Base-by-base conservation (phyloP, 2,329 filamentous ascomycete genomes). In the Cercospora sp. region DNA sequence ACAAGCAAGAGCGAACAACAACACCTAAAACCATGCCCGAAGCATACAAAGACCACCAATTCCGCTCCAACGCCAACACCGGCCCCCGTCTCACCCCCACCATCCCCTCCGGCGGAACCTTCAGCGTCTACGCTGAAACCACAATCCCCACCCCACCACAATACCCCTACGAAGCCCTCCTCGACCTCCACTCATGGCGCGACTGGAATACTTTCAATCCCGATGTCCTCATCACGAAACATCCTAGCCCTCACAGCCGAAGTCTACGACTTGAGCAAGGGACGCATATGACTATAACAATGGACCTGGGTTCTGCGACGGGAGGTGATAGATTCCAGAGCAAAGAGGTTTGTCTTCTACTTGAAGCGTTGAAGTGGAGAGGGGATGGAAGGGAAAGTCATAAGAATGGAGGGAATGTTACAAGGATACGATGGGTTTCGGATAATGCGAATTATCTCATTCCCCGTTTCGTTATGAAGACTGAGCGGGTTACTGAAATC, bases 401-500 rank as follows among this genome's bases (percentile, higher is more conserved):
- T 30, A 61, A 55, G 16, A 30, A 55, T 43, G 69, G 69, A n/a
- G 61, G 66, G 6, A 72, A 73, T 43, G 80, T 76, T 16, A 79
- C 76, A 55, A 66, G 74, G 10, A 68, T 78, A 66, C 64, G 79
- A 69, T 72, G 74, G 77, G 65, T 70, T 21, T 71, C 76, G 45
- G 77, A 78, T 62, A 77, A 78, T 62, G 74, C 74, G 8, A 72
- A 69, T 26, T 66, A 70, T 6, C 63, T 75, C 24, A 66, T 78
- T 9, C 76, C 77, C 0, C 71, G 70, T 1, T 77, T 77, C 51
- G 32, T 85, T 18, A 66, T 85, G 63, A 77, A 74, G 61, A 79
- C 80, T 32, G 82, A 85, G 71, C 75, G 82, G 10, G 81, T 83
- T n/a, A 82, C 84, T 69, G 83, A 85, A 75, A 75, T 85, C 40